Base-by-base conservation (phyloP, 1,284 basidiomycete genomes). In the Apiotrichum siamense region DNA sequence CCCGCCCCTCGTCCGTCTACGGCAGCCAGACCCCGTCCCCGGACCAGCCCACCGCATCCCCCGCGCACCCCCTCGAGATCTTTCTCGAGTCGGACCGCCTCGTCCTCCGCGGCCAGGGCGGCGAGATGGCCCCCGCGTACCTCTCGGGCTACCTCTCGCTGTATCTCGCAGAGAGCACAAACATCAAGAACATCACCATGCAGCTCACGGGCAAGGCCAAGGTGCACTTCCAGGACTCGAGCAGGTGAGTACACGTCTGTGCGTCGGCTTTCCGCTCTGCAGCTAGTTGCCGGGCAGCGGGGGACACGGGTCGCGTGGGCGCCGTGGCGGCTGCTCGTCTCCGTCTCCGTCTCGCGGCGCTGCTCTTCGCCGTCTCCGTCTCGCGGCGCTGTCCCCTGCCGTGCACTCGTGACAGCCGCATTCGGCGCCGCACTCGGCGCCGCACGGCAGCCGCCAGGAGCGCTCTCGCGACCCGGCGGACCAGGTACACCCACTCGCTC, bases 131-230 rank as follows among this genome's bases (percentile, higher is more conserved):
- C 63, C 84, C 89, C 6, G 82, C 84, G 1, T 71, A 72, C 20
- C 64, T 78, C 23, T 70, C 67, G 12, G 91, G 91, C 11, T 79
- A 85, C 66, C 80, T 96, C 63, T 79, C 84, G 18, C 78, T 96
- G 54, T 80, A 84, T 67, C 81, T 96, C 52, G 76, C 79, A 4
- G 88, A 94, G 72, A 77, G 85, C 33, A 89, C 86, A 1, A 83
- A 88, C 25, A 82, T 96, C 73, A 88, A 85, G 72, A 87, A 92
- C 72, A 84, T 96, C 52, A 86, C 81, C 3, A 82, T 94, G 59
- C 81, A 83, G 54, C 86, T 94, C 66, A 79, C 81, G 57, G 90
- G 89, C 33, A 92, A 91, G 74, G 85, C 84, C 3, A 82, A 81
- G 56, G 76, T 91, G 1, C 85, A 86, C 6, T 77, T 79, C 39